Evolutionary conservation across 2,329 filamentous ascomycete genomes (phyloP).

Genomic region (Ophiostoma sp.): DNA sequence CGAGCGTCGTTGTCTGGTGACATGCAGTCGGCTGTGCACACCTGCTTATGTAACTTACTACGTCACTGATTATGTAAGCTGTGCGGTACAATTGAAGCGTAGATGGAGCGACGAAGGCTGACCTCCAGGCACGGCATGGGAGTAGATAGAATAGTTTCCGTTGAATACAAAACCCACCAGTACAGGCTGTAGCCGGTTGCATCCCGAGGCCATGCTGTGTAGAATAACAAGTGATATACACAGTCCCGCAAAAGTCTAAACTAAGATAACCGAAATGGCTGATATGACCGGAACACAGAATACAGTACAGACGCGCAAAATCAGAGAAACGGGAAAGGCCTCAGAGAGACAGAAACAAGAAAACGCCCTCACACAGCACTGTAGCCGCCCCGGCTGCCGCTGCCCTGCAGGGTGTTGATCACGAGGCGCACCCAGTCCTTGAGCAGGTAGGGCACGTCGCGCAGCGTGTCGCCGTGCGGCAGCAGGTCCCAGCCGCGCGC

Average conservation of each 20-base stretch:
- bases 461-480: conserved; percentile 85
- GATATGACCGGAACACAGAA: not conserved
- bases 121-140: too few species aligned
- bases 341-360: not conserved
- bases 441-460: conserved; percentile 85
- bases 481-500: conserved; percentile 92
- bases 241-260: conserved; percentile 4
- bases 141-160: not conserved
- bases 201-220: not conserved
- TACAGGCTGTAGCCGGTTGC: not conserved
- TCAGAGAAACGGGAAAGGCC: not conserved
- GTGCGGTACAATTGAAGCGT: too few species aligned
- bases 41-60: not conserved
- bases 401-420: conserved; percentile 76
- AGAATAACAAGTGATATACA: conserved; percentile 11
- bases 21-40: not conserved
- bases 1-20: not conserved
- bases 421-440: conserved; percentile 82
- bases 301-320: not conserved
- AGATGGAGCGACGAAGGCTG: too few species aligned
- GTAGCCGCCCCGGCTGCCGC: conserved; percentile 82
- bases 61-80: not conserved
- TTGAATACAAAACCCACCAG: not conserved
- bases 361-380: conserved; percentile 66
- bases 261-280: not conserved